Base-by-base conservation (phyloP, 306 rosid species). In the Datisca glomerata region DNA sequence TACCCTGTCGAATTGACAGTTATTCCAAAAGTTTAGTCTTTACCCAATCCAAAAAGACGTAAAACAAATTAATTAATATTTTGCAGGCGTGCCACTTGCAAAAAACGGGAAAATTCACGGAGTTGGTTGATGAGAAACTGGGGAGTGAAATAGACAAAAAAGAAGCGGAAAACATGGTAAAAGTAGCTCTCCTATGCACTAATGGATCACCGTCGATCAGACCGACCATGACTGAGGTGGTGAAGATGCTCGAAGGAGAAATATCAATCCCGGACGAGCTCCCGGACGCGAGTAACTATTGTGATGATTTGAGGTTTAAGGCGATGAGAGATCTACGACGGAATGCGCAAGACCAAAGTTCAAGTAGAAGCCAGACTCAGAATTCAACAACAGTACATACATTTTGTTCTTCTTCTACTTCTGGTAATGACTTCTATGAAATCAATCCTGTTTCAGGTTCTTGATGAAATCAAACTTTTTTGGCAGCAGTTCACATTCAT, bases 161-260 rank as follows among this genome's bases (percentile, higher is more conserved):
- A 23, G 75, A 69, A 59, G 91, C 70, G 8, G 82, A 72, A 60
- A 73, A 28, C 44, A 48, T 70, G 73, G 60, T 75, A 3, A 75
- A 62, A 51, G 66, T 72, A 13, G 82, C 75, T 43, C 71, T 75
- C 11, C 29, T 83, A 4, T 83, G 91, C 74, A 70, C 91, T 15
- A 70, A 66, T 41, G 68, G 63, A 3, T 70, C 91, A 2, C 59
- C 85, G 16, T 72, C 80, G 12, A 44, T 70, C 12, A 51, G 94
- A 63, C 91, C 91, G 24, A 63, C 63, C 15, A 83, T 83, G 86
- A 72, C 83, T 16, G 86, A 75, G 59, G 92, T 65, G 29, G 83
- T 79, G 44, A 68, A 53, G 39, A 75, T 73, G 80, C 82, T 83
- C 12, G 80, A 78, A 75, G 82, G 81, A 55, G 43, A 51, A 43